Base-by-base conservation (phyloP, 768 basidiomycete species). In the Gloeophyllum trabeum region DNA sequence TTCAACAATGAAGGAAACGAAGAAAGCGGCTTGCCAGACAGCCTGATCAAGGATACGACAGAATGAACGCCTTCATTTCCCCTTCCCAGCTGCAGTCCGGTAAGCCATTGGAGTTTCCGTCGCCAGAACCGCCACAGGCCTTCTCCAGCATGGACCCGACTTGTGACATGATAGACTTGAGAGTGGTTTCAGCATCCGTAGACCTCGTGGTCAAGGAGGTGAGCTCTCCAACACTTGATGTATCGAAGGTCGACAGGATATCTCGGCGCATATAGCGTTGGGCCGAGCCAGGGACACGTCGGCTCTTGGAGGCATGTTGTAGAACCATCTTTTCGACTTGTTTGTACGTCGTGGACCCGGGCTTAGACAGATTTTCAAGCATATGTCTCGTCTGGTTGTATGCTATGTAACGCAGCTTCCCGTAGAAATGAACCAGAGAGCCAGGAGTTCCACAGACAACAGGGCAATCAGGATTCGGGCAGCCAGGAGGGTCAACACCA, bases 391-490 rank as follows among this genome's bases (percentile, higher is more conserved):
- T 70, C 38, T 65, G 44, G 40, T 72, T 61, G 58, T 63, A 77
- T 10, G 66, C 74, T 54, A 79, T 72, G 39, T 51, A 57, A 24
- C 59, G 52, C 16, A 86, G 63, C 22, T 50, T 64, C 5, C 61
- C 39, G 58, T 68, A 86, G 61, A 75, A 81, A 59, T 85, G 81
- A 6, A 81, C 71, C 49, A 88, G 59, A 2, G 83, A 86, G 6
- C 84, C 83, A n/a, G 85, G 81, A 4, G 84, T 87, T 52, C 85
- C 83, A 48, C 84, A 87, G 24, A 85, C 73, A 43, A 84, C 71
- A 18, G 81, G 74, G 54, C 84, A 88, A 52, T 86, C 75, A 25
- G 83, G 81, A 49, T 86, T 82, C 6, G 84, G 84, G 50, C 85
- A 87, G 19, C 85, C 84, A 2, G 61, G 41, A 13, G 83, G 84